phyloP scores from a whole-genome alignment of 768 basidiomycete genomes.

The Boletus insuetus region DNA sequence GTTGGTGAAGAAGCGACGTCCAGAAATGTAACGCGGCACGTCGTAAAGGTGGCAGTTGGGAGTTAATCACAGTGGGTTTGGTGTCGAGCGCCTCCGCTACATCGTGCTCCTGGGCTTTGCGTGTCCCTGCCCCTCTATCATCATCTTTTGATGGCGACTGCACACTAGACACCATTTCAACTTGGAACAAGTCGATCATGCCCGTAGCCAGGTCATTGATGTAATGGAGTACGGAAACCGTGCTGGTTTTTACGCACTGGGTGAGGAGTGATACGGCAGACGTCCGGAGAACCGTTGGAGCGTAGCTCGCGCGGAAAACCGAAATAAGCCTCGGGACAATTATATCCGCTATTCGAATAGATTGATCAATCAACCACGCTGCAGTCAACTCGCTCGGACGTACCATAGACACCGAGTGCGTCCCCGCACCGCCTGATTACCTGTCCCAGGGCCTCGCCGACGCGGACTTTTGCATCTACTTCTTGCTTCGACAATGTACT shows the following conservation, averaged over 20 bases:
- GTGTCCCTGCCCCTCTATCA: conserved; percentile 2
- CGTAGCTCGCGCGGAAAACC: conserved; percentile 52
- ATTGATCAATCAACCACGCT: background rate
- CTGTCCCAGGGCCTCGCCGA: conserved; percentile 83
- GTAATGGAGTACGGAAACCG: conserved; percentile 63
- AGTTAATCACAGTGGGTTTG: conserved; percentile 52
- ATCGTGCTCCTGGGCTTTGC: conserved; percentile 5
- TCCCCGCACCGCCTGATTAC: conserved; percentile 74
- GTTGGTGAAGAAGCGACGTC: conserved; percentile 61
- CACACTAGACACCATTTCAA: conserved; percentile 44
- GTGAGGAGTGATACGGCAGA: conserved; percentile 72
- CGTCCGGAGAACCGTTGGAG: conserved; percentile 72
- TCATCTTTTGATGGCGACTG: conserved; percentile 17
- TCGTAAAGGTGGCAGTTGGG: conserved; percentile 77
- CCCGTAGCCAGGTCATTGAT: conserved; percentile 56
- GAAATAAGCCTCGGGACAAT: conserved; percentile 72
- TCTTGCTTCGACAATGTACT: conserved; percentile 52
- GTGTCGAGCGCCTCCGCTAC: conserved; percentile 41
- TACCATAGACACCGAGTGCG: conserved; percentile 68
- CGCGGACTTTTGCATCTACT: conserved; percentile 67
- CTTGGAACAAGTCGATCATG: conserved; percentile 75
- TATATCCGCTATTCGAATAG: conserved; percentile 49
- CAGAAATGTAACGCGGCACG: conserved; percentile 88
- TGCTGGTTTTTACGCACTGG: conserved; percentile 63
- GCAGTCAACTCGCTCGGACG: conserved; percentile 12